Conservation (phyloP, 2,329 filamentous ascomycete species). For the Trichoderma afroharzianum region DNA sequence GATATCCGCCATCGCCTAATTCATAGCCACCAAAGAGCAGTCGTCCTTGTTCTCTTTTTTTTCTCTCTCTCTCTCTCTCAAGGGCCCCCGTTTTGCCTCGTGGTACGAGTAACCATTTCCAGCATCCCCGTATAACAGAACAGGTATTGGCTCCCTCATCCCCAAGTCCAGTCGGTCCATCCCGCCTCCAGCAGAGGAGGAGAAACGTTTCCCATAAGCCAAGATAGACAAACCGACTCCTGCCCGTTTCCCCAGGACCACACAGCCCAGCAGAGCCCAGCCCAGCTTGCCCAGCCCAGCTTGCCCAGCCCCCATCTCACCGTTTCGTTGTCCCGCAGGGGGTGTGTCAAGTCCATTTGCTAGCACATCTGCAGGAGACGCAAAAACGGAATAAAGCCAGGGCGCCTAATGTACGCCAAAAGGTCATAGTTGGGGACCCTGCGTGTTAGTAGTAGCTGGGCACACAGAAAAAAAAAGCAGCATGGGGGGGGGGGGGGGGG, state of each 20-base stretch:
- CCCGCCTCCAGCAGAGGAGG: not conserved
- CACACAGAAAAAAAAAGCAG: not conserved
- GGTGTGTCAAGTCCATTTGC: not conserved
- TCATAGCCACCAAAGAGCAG: not conserved
- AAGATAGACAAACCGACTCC: not conserved
- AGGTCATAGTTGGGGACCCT: not conserved
- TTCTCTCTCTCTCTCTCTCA: not conserved
- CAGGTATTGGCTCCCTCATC: not conserved
- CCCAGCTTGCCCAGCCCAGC: not conserved
- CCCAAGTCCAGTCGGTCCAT: not conserved
- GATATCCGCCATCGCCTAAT: constrained; percentile 12
- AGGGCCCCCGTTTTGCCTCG: not conserved
- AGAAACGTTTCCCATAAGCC: not conserved
- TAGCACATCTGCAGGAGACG: not conserved
- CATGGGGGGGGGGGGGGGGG: not conserved
- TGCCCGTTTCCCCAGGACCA: not conserved
- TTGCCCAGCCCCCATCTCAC: not conserved
- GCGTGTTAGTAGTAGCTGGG: not conserved
- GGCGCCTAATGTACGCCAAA: not conserved
- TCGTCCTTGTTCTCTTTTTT: not conserved
- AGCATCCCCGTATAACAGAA: not conserved
- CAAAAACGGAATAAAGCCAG: not conserved
- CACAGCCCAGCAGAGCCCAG: not conserved
- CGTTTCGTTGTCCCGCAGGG: not conserved
- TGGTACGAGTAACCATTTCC: not conserved